Evolutionary conservation across 2,329 filamentous ascomycete genomes (phyloP).

Genomic region (Magnaporthiopsis incrustans): DNA sequence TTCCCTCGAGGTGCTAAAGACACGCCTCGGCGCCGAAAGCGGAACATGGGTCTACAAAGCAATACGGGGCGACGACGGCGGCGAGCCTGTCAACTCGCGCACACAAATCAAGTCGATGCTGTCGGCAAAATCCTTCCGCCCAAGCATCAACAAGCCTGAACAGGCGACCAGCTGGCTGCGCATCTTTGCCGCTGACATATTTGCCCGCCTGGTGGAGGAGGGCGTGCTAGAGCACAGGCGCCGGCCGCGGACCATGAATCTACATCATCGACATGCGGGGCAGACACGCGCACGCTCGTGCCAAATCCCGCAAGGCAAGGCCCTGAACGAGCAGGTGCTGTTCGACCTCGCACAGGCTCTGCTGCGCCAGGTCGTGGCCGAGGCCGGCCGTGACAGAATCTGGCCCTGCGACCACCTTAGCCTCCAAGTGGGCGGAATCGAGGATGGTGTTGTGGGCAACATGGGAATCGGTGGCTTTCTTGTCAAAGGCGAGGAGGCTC

Average conservation of each 20-base stretch:
- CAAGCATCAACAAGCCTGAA: conserved; percentile 68
- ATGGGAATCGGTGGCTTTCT: conserved; percentile 81
- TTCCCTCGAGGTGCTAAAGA: conserved; percentile 66
- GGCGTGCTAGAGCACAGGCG: conserved; percentile 81
- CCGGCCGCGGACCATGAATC: conserved; percentile 74
- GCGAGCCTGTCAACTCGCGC: conserved; percentile 72
- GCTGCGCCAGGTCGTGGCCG: conserved; percentile 67
- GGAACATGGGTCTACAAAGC: conserved; percentile 84
- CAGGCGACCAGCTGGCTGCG: conserved; percentile 79
- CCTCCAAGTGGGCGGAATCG: conserved; percentile 83
- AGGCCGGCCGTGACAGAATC: conserved; percentile 49
- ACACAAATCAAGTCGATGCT: conserved; percentile 97
- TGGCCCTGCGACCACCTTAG: conserved; percentile 94
- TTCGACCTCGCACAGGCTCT: conserved; percentile 71
- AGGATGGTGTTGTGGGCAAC: conserved; percentile 78
- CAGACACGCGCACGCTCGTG: conserved; percentile 68
- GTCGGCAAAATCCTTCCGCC: conserved; percentile 90
- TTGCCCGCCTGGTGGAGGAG: conserved; percentile 81
- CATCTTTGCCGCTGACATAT: conserved; percentile 90
- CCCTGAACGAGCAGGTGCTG: conserved; percentile 63
- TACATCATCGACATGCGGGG: conserved; percentile 69
- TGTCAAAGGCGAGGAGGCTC: conserved; percentile 63
- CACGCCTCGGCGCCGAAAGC: conserved; percentile 66
- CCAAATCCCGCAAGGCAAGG: conserved; percentile 63
- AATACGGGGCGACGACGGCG: conserved; percentile 77